Conservation (phyloP, 352 stramenopile species). For the Chrysophaeum taylorii region DNA sequence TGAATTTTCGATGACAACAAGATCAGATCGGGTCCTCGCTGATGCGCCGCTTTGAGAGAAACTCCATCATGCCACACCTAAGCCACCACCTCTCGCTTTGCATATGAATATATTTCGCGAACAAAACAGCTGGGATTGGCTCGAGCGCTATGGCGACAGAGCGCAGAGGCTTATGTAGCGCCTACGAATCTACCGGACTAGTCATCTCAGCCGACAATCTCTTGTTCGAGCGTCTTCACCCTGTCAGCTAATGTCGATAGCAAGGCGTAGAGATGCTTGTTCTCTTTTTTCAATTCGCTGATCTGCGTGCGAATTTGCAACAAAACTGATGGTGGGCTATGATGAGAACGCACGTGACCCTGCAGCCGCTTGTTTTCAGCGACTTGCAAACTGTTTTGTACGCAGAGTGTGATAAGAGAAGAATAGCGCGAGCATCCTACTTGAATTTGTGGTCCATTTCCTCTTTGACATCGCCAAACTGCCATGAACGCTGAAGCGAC, state of each 20-base stretch:
- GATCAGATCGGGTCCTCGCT: too few species aligned
- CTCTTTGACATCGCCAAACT: neutral
- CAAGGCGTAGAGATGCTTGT: constrained; percentile 4
- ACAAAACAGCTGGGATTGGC: too few species aligned
- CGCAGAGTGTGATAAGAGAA: neutral
- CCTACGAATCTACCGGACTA: too few species aligned
- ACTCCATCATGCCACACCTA: too few species aligned
- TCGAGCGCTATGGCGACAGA: too few species aligned
- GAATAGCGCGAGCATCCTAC: neutral
- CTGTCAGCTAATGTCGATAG: neutral
- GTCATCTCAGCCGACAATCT: too few species aligned
- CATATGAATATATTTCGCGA: too few species aligned
- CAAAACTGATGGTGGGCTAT: neutral
- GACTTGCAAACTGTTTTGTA: neutral
- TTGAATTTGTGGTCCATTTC: constrained; percentile 7
- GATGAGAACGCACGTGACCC: neutral
- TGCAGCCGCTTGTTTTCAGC: constrained; percentile 15
- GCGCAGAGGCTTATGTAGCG: too few species aligned
- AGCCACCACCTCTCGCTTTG: too few species aligned
- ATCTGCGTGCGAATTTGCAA: neutral
- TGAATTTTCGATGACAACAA: too few species aligned
- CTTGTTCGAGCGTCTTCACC: neutral
- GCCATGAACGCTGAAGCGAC: neutral
- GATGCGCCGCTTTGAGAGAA: too few species aligned
- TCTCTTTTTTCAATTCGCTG: neutral